phyloP scores from a whole-genome alignment of 2,329 filamentous ascomycete species.

The Fusarium tjaetaba region DNA sequence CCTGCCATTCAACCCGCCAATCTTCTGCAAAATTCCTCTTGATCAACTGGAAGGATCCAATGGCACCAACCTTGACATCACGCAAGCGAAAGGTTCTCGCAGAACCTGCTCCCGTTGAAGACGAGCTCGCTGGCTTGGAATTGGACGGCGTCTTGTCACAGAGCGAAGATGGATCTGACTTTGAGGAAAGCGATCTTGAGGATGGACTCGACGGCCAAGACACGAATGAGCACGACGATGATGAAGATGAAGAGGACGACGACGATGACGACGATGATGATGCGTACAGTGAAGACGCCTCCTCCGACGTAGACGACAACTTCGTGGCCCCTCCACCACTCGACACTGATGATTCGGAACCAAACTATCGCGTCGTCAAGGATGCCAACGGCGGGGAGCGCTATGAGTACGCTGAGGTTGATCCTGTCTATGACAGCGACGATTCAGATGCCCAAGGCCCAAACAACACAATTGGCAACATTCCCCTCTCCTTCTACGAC shows the following conservation, averaged over 20 bases:
- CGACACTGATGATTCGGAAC: constrained; percentile 54
- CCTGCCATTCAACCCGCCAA: background rate
- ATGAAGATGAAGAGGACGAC: constrained; percentile 47
- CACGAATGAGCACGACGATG: background rate
- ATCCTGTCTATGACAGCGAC: constrained; percentile 95
- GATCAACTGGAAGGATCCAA: constrained; percentile 10
- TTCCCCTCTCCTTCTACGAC: constrained; percentile 94
- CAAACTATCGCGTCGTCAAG: constrained; percentile 66
- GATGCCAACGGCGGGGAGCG: constrained; percentile 92
- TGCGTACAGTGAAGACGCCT: constrained; percentile 41
- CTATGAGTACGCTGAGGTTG: constrained; percentile 93
- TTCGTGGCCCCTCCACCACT: constrained; percentile 42
- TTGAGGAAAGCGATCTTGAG: constrained; percentile 51
- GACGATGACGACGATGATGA: constrained; percentile 41
- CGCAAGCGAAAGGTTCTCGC: constrained; percentile 41
- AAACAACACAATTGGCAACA: constrained; percentile 93
- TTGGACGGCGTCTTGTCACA: constrained; percentile 67
- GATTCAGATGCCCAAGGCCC: constrained; percentile 84
- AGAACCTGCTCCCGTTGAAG: constrained; percentile 21
- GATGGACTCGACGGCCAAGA: constrained; percentile 49
- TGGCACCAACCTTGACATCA: constrained; percentile 35
- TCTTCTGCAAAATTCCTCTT: constrained; percentile 1
- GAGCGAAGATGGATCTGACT: constrained; percentile 67
- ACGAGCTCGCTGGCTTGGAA: constrained; percentile 55
- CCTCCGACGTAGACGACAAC: constrained; percentile 52